These are phyloP conservation scores for Flaveria sonorensis DNA, from an alignment of 129 eudicot genomes.

Conservation along the genomic window DNA sequence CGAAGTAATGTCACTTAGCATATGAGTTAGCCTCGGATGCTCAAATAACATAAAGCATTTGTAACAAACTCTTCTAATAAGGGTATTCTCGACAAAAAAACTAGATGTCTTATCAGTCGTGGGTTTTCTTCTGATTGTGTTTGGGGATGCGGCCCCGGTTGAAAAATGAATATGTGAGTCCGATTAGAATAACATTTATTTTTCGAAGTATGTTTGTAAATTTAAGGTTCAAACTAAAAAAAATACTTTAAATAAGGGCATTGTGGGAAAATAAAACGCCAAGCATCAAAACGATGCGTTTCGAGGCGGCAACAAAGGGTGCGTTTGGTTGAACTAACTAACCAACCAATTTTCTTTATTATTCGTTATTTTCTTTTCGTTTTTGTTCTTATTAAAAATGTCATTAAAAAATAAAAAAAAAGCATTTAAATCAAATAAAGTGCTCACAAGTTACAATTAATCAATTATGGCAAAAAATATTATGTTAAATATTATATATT, in stretches of 20 bases:
- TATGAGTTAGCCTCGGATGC: too few relatives aligned
- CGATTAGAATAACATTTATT: too few relatives aligned
- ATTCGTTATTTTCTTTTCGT: conserved; percentile 37
- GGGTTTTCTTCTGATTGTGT: too few relatives aligned
- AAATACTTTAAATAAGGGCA: background rate
- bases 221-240: too few relatives aligned
- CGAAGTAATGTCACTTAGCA: background rate
- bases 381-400: background rate
- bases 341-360: conserved; percentile 60
- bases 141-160: too few relatives aligned
- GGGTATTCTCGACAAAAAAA: too few relatives aligned
- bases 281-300: conserved; percentile 54
- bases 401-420: too few relatives aligned
- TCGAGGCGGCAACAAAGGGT: conserved; percentile 51
- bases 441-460: conserved; percentile 8
- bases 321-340: conserved; percentile 82
- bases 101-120: too few relatives aligned
- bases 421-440: conserved; percentile 5
- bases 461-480: conserved; percentile 22
- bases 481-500: too few relatives aligned
- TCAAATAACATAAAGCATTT: background rate
- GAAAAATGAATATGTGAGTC: too few relatives aligned
- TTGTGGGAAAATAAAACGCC: conserved; percentile 1
- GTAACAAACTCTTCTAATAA: background rate
- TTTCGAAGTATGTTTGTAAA: too few relatives aligned